Evolutionary conservation across 1,139 yeast genomes (phyloP).

Genomic region (Waltiozyma sp.): DNA sequence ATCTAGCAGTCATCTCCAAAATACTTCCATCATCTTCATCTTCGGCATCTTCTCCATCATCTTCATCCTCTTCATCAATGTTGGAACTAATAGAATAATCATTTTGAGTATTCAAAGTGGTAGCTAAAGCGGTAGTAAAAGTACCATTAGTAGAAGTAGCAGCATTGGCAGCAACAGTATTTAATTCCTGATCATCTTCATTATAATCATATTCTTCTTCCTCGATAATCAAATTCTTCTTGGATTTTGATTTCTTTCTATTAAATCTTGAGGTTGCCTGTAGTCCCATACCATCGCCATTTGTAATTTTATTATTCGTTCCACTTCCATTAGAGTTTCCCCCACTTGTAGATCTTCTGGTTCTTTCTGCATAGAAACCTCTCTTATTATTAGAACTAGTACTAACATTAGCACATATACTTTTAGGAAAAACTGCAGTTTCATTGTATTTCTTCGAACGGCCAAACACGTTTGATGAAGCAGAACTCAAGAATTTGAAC

Average conservation of each 20-base stretch:
- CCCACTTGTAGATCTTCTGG: too few species aligned
- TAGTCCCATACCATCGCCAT: background rate
- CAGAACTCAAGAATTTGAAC: slow-evolving; percentile 1
- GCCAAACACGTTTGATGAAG: slow-evolving; percentile 5
- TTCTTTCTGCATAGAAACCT: slow-evolving; percentile 7
- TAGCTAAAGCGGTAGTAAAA: too few species aligned
- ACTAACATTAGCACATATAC: too few species aligned
- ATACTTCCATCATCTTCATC: too few species aligned
- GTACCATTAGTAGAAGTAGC: too few species aligned
- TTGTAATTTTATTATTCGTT: too few species aligned
- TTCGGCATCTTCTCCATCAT: background rate
- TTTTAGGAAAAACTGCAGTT: slow-evolving; percentile 24
- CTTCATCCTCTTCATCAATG: background rate
- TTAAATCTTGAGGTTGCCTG: background rate
- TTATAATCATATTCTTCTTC: background rate
- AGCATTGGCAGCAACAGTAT: too few species aligned
- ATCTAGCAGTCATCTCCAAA: too few species aligned
- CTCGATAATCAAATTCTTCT: background rate
- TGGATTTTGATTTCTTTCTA: background rate
- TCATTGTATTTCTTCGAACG: slow-evolving; percentile 20
- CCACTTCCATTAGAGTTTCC: too few species aligned
- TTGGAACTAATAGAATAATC: too few species aligned
- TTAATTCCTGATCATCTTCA: background rate
- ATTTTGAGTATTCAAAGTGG: too few species aligned
- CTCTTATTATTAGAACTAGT: slow-evolving; percentile 1